Conservation (phyloP, 2,329 filamentous ascomycete genomes). For the Verticillium dahliae region DNA sequence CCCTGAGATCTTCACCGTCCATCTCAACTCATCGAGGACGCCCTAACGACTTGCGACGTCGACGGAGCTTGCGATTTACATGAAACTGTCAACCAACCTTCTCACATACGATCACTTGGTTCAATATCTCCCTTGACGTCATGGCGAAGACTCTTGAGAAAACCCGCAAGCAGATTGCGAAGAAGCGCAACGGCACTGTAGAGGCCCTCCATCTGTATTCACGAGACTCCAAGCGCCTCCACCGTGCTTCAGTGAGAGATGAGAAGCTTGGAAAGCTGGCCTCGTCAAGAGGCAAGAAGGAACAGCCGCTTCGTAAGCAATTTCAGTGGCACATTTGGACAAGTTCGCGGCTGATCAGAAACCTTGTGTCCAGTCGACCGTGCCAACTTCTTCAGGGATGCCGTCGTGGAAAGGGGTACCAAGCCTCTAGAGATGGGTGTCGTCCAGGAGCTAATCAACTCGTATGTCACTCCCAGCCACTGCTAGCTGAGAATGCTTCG, state of each 20-base stretch:
- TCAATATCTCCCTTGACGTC: slow-evolving; percentile 15
- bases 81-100: not conserved
- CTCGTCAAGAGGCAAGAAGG: slow-evolving; percentile 63
- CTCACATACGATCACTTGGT: not conserved
- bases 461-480: slow-evolving; percentile 36
- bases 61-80: not conserved
- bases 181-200: slow-evolving; percentile 72
- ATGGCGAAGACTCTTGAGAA: slow-evolving; percentile 80
- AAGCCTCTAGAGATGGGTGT: slow-evolving; percentile 45
- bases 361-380: slow-evolving; percentile 23
- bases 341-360: not conserved
- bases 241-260: slow-evolving; percentile 73
- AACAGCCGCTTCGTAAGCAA: slow-evolving; percentile 63
- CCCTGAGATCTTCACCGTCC: not conserved
- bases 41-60: not conserved
- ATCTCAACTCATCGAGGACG: not conserved
- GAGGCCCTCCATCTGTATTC: slow-evolving; percentile 81
- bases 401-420: slow-evolving; percentile 44
- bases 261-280: slow-evolving; percentile 72
- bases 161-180: slow-evolving; percentile 80
- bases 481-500: not conserved
- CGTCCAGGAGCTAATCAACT: slow-evolving; percentile 55
- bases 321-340: not conserved
- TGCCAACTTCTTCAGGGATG: slow-evolving; percentile 61
- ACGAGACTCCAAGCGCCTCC: slow-evolving; percentile 74